A percentile compares a stretch with the other conserved stretches of the same genome.
Evolutionary conservation across 2,329 filamentous ascomycete genomes (phyloP).

Genomic region (Trichophyton mentagrophytes): DNA sequence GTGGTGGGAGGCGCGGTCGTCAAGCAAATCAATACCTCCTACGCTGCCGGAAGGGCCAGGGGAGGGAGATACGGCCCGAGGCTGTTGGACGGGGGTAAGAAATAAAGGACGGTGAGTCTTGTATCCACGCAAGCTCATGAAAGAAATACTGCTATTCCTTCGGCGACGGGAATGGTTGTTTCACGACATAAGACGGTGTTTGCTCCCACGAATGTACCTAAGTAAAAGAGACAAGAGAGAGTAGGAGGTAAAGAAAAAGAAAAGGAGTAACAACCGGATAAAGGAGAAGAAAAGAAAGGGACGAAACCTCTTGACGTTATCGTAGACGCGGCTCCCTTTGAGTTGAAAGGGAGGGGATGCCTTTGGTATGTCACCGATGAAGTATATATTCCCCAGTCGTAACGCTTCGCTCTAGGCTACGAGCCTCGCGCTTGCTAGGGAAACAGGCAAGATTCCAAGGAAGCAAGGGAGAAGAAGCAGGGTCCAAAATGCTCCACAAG

Average conservation of each 20-base stretch:
- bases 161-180: not conserved
- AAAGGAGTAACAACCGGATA: not conserved
- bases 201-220: not conserved
- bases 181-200: slow-evolving; percentile 1
- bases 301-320: not conserved
- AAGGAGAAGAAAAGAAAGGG: not conserved
- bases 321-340: not conserved
- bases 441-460: not conserved
- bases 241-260: not conserved
- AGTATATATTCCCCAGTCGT: not conserved
- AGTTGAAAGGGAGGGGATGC: not conserved
- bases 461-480: not conserved
- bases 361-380: not conserved
- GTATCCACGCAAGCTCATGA: not conserved
- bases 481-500: not conserved
- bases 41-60: not conserved
- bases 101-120: not conserved
- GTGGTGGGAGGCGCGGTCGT: not conserved
- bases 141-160: not conserved
- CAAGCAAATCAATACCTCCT: not conserved
- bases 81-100: not conserved
- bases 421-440: not conserved
- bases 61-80: not conserved
- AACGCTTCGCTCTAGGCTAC: not conserved
- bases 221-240: not conserved